phyloP scores from a whole-genome alignment of 2,329 filamentous ascomycete species.

The Alternaria arborescens region DNA sequence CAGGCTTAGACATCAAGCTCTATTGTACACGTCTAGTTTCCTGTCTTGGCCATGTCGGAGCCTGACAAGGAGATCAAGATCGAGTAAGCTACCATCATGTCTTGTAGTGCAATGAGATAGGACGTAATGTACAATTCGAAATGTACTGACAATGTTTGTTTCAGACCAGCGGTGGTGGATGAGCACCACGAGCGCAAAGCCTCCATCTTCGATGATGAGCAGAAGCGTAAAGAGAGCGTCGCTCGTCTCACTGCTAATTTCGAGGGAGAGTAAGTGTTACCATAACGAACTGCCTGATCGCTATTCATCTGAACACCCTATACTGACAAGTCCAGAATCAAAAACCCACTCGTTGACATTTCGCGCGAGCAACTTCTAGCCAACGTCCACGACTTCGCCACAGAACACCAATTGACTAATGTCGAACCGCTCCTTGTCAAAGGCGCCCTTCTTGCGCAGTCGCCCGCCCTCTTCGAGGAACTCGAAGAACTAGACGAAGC shows the following conservation, averaged over 20 bases:
- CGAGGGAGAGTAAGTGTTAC: slow-evolving; percentile 44
- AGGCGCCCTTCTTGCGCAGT: slow-evolving; percentile 74
- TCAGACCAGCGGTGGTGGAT: slow-evolving; percentile 24
- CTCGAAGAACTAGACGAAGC: slow-evolving; percentile 69
- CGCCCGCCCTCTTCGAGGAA: slow-evolving; percentile 69
- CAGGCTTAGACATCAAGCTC: background rate
- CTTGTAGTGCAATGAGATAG: background rate
- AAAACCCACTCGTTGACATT: slow-evolving; percentile 66
- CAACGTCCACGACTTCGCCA: slow-evolving; percentile 69
- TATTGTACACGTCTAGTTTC: background rate
- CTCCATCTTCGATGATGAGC: slow-evolving; percentile 34
- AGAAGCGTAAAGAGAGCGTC: slow-evolving; percentile 36
- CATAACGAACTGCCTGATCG: too few species aligned
- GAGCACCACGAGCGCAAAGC: slow-evolving; percentile 30
- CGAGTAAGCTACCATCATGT: slow-evolving; percentile 17
- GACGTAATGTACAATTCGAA: too few species aligned
- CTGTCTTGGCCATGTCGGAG: slow-evolving; percentile 16
- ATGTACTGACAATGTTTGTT: slow-evolving; percentile 9
- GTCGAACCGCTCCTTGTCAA: slow-evolving; percentile 64
- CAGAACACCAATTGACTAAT: slow-evolving; percentile 65
- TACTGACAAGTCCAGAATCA: slow-evolving; percentile 54
- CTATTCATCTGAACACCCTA: background rate
- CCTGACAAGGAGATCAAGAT: slow-evolving; percentile 29
- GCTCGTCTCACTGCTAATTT: slow-evolving; percentile 38
- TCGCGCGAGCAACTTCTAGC: slow-evolving; percentile 61